Evolutionary conservation across 345 rosid genomes (phyloP).

Genomic region (Camelina neglecta): DNA sequence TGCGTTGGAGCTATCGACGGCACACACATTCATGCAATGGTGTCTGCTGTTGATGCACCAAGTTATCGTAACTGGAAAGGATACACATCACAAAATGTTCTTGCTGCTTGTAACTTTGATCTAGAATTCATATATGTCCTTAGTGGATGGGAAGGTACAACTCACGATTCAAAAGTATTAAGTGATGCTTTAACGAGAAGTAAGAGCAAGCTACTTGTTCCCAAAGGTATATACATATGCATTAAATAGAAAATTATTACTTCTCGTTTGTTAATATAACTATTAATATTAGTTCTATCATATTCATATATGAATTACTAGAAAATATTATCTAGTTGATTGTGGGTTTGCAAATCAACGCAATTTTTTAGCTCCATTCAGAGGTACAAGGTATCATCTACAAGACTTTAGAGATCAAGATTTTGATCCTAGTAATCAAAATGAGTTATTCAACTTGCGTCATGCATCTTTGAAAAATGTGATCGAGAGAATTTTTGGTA

Average conservation of each 20-base stretch:
- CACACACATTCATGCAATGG: neutral
- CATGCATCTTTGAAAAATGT: no score
- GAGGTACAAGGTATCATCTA: neutral
- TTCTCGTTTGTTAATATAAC: neutral
- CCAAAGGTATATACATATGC: neutral
- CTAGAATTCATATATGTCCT: neutral
- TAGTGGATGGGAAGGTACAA: neutral
- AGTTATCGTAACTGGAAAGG: neutral
- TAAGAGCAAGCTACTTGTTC: neutral
- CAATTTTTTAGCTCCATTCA: neutral
- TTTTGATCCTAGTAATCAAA: neutral
- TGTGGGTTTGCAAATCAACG: neutral
- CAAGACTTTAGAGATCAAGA: slow-evolving; percentile 1
- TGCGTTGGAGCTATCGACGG: neutral
- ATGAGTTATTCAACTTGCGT: no score
- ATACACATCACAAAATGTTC: neutral
- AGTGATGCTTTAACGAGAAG: neutral
- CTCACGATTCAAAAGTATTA: neutral
- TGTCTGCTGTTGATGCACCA: neutral
- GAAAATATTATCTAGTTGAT: neutral
- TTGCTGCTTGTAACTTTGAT: slow-evolving; percentile 10
- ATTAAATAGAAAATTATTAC: neutral
- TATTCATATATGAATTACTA: neutral
- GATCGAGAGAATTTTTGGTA: no score
- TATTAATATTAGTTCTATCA: neutral